Evolutionary conservation across 768 basidiomycete genomes (phyloP).

Genomic region (Plicaturopsis crispa): DNA sequence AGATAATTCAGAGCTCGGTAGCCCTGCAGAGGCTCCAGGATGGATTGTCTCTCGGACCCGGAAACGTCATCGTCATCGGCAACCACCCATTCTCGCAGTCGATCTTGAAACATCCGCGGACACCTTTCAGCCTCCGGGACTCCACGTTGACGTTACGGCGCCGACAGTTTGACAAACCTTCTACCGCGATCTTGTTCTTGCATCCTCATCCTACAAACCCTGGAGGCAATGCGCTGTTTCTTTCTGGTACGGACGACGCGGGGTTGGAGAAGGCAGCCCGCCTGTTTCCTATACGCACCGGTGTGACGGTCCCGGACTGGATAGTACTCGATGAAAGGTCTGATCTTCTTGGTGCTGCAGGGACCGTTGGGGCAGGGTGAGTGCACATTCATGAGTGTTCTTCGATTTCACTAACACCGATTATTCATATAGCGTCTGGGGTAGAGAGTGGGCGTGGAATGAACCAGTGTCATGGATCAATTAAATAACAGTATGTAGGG

Average conservation of each 20-base stretch:
- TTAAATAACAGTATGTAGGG: constrained; percentile 11
- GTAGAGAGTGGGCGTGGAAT: constrained; percentile 24
- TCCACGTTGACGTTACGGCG: not conserved
- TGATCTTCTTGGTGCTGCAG: constrained; percentile 62
- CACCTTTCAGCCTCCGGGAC: not conserved
- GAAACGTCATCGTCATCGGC: constrained; percentile 58
- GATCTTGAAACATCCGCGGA: not conserved
- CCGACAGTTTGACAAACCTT: constrained; percentile 9
- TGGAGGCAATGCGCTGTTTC: constrained; percentile 38
- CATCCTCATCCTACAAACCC: constrained; percentile 50
- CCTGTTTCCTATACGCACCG: constrained; percentile 83
- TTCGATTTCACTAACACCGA: constrained; percentile 3
- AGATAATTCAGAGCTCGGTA: constrained; percentile 42
- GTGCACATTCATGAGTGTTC: constrained; percentile 18
- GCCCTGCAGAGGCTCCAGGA: constrained; percentile 16
- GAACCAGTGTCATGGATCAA: constrained; percentile 22
- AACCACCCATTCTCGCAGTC: constrained; percentile 15
- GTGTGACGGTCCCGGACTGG: constrained; percentile 74
- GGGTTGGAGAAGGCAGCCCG: constrained; percentile 64
- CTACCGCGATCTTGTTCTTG: constrained; percentile 48
- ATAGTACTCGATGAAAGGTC: constrained; percentile 46
- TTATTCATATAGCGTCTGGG: constrained; percentile 22
- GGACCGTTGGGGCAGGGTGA: constrained; percentile 71
- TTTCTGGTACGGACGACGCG: constrained; percentile 45
- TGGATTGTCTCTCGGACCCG: constrained; percentile 18